A percentile compares a stretch with the other conserved stretches of the same genome.
These are phyloP conservation scores for Raphanus sativus DNA, from an alignment of 345 rosid species.

Conservation along the genomic window DNA sequence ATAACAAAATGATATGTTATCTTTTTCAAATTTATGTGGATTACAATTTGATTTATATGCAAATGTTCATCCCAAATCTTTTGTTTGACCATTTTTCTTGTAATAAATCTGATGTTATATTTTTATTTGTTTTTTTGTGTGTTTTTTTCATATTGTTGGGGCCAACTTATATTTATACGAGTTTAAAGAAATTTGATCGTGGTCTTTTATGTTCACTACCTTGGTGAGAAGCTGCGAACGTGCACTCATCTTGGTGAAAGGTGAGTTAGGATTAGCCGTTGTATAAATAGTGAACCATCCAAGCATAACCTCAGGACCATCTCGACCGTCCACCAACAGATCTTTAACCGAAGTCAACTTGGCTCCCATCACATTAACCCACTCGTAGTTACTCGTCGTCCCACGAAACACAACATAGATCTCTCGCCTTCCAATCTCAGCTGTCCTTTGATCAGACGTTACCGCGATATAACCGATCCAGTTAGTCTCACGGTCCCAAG, in stretches of 20 bases:
- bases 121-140: neutral
- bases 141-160: neutral
- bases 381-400: constrained; percentile 77
- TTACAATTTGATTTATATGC: neutral
- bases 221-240: constrained; percentile 55
- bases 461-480: constrained; percentile 87
- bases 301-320: constrained; percentile 65
- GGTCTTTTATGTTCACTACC: neutral
- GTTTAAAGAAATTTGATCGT: neutral
- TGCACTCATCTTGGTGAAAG: constrained; percentile 59
- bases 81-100: neutral
- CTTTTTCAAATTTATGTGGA: neutral
- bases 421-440: constrained; percentile 64
- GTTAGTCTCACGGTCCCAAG: constrained; percentile 92
- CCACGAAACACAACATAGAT: constrained; percentile 76
- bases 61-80: neutral
- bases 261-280: constrained; percentile 54
- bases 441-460: constrained; percentile 53
- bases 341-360: constrained; percentile 46
- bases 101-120: neutral
- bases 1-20: neutral
- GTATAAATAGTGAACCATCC: constrained; percentile 83
- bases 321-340: constrained; percentile 27
- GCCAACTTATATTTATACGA: neutral
- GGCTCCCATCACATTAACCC: constrained; percentile 69